These are phyloP conservation scores for Colletotrichum australisinense DNA, from an alignment of 2,329 filamentous ascomycete species.

Conservation along the genomic window DNA sequence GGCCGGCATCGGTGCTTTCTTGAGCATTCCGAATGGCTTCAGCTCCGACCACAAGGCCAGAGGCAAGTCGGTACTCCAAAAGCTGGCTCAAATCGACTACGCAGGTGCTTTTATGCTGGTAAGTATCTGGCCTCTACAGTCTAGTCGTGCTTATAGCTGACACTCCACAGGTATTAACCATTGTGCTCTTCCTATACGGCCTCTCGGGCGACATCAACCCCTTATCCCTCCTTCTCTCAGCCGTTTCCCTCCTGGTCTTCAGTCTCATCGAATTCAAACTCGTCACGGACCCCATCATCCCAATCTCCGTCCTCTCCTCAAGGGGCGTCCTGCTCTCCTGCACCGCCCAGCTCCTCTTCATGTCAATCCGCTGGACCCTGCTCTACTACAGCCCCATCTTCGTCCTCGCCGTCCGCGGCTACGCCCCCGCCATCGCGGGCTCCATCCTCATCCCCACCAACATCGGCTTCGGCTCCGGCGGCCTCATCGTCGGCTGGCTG, in stretches of 20 bases:
- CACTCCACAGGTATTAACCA: slow-evolving; percentile 64
- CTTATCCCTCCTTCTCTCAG: slow-evolving; percentile 70
- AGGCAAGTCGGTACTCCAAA: slow-evolving; percentile 57
- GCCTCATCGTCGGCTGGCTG: slow-evolving; percentile 77
- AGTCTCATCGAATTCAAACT: slow-evolving; percentile 72
- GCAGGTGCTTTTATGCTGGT: slow-evolving; percentile 76
- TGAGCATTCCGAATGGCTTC: slow-evolving; percentile 69
- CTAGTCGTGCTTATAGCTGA: slow-evolving; percentile 32
- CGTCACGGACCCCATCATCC: slow-evolving; percentile 79
- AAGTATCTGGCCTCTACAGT: slow-evolving; percentile 25
- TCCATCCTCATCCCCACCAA: slow-evolving; percentile 86
- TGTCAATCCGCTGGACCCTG: slow-evolving; percentile 84
- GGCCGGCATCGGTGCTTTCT: slow-evolving; percentile 70
- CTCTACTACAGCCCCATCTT: slow-evolving; percentile 86
- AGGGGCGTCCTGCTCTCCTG: slow-evolving; percentile 80
- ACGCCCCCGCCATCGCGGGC: slow-evolving; percentile 76
- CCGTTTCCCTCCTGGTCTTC: slow-evolving; percentile 63
- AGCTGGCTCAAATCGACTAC: slow-evolving; percentile 79
- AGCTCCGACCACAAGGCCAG: slow-evolving; percentile 48
- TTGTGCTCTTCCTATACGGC: slow-evolving; percentile 79
- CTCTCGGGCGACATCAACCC: slow-evolving; percentile 73
- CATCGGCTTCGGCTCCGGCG: slow-evolving; percentile 79
- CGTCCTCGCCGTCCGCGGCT: slow-evolving; percentile 79
- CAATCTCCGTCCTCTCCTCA: slow-evolving; percentile 75
- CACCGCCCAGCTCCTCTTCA: slow-evolving; percentile 78